Base-by-base conservation (phyloP, 805 yeast species). In the Yarrowia deformans region DNA sequence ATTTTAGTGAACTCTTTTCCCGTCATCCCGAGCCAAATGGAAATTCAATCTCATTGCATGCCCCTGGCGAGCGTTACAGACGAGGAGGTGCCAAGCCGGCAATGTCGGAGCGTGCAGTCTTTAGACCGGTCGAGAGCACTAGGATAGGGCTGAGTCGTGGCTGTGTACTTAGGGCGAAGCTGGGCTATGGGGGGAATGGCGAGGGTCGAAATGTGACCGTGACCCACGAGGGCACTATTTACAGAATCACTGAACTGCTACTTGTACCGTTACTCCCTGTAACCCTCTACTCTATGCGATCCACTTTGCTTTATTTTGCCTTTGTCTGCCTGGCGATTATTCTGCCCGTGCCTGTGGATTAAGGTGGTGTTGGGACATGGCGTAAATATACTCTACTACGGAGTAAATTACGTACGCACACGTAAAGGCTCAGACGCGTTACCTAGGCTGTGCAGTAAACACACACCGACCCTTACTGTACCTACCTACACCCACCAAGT, bases 41-140 rank as follows among this genome's bases (percentile, higher is more conserved):
- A 55, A 56, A 56, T 40, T 40, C 10, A 56, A 42, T 56, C 63
- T 40, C 29, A 16, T 23, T 23, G 37, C 37, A 56, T 32, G 46
- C 58, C 69, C 45, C 58, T 72, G 35, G 45, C 52, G 29, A 61
- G 46, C 29, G 46, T 23, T 48, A 43, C 39, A 32, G 60, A 55
- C 35, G 67, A 56, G 46, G 69, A 56, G 48, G 29, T 54, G 63
- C 37, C 35, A 43, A 32, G 61, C 50, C 58, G 58, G 58, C 43
- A 35, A 52, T 52, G 58, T 39, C 13, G 16, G 23, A 48, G n/a
- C 3, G 19, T 48, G 37, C 54, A 45, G 35, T 23, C 29, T 34
- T 34, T 4, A 19, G 16, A 18, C 29, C 29, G n/a, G 40, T n/a
- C 52, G 16, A 46, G 50, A 23, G 12, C 16, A 16, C 3, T n/a